Percentiles rank a stretch among this genome's conserved stretches.
Conservation (phyloP, 169 alveolate species). For the Perkinsus chesapeaki region DNA sequence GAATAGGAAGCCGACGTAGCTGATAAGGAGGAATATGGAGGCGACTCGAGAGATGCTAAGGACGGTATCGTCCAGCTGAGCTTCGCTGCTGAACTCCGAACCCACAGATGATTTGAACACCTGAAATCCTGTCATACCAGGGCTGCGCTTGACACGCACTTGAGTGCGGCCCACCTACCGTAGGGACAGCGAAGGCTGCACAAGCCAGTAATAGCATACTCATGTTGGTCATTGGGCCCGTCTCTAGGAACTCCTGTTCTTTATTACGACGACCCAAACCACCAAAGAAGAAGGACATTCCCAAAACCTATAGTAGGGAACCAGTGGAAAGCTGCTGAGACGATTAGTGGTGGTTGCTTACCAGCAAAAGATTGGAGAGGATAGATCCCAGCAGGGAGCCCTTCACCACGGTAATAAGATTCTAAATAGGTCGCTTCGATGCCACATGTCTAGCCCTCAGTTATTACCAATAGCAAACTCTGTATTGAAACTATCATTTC, state of each 20-base stretch:
- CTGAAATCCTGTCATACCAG: slow-evolving; percentile 21
- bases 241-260: slow-evolving; percentile 29
- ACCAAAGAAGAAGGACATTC: slow-evolving; percentile 58
- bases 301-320: slow-evolving; percentile 33
- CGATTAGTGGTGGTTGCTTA: neutral
- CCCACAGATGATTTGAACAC: slow-evolving; percentile 24
- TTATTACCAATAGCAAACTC: slow-evolving; percentile 33
- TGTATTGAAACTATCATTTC: slow-evolving; percentile 76
- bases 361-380: slow-evolving; percentile 47
- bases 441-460: neutral
- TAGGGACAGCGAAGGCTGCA: slow-evolving; percentile 54
- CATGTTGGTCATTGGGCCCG: slow-evolving; percentile 55
- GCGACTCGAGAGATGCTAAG: slow-evolving; percentile 46
- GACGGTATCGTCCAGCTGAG: neutral
- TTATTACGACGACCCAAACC: slow-evolving; percentile 55
- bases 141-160: neutral
- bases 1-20: slow-evolving; percentile 48
- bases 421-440: slow-evolving; percentile 20
- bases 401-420: slow-evolving; percentile 65
- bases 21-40: slow-evolving; percentile 42
- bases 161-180: slow-evolving; percentile 20
- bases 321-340: neutral
- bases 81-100: neutral
- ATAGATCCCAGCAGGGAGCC: slow-evolving; percentile 67
- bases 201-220: slow-evolving; percentile 46